phyloP scores from a whole-genome alignment of 2,329 filamentous ascomycete genomes.

The Colletotrichum zoysiae region DNA sequence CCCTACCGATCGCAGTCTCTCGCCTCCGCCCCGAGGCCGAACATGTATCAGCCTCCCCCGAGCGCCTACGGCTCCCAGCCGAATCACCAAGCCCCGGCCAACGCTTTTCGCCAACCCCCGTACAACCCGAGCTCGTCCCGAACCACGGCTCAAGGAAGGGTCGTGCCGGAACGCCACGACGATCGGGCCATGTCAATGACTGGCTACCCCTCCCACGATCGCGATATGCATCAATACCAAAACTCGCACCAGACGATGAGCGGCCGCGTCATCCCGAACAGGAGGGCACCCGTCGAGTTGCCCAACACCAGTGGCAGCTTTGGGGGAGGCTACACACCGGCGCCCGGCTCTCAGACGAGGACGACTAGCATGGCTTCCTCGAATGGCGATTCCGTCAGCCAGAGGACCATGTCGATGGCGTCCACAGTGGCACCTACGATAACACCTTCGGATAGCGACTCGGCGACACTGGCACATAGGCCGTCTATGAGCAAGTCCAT shows the following conservation, averaged over 20 bases:
- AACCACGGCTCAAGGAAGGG: conserved; percentile 90
- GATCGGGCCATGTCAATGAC: conserved; percentile 98
- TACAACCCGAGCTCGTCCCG: conserved; percentile 77
- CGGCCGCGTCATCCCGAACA: conserved; percentile 88
- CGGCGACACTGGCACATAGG: conserved; percentile 63
- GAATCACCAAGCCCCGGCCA: conserved; percentile 72
- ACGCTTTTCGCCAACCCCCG: conserved; percentile 82
- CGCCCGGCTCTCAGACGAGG: conserved; percentile 67
- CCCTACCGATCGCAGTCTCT: conserved; percentile 94
- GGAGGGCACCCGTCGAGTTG: conserved; percentile 60
- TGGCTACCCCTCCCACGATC: conserved; percentile 76
- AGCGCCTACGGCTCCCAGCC: conserved; percentile 60
- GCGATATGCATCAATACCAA: conserved; percentile 58
- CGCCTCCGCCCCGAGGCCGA: conserved; percentile 79
- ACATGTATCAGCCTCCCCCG: conserved; percentile 75
- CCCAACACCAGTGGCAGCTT: conserved; percentile 54
- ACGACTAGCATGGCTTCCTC: conserved; percentile 74
- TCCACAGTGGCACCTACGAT: conserved; percentile 83
- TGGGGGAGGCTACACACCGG: conserved; percentile 56
- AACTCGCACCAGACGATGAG: conserved; percentile 89
- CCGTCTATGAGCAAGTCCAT: conserved; percentile 70
- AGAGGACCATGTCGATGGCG: conserved; percentile 90
- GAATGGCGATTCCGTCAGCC: conserved; percentile 59
- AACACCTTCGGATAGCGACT: conserved; percentile 68
- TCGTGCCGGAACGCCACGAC: conserved; percentile 91